These are phyloP conservation scores for Exophiala sp. DNA, from an alignment of 2,329 filamentous ascomycete species.

Conservation along the genomic window DNA sequence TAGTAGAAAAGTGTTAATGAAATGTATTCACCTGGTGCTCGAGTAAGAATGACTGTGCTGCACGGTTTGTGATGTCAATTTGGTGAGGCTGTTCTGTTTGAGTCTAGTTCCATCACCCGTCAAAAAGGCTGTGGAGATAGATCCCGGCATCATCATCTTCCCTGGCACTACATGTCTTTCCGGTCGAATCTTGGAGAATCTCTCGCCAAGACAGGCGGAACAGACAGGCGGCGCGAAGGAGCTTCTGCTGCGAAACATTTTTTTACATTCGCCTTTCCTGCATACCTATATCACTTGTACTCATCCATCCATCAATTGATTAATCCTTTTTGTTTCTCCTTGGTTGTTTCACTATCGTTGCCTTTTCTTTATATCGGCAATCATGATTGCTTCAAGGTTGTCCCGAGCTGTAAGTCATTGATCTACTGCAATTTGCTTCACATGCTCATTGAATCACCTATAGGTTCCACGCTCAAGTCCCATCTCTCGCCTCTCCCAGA, in stretches of 20 bases:
- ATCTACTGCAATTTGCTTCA: too few relatives aligned
- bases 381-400: slow-evolving; percentile 66
- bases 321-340: slow-evolving; percentile 9
- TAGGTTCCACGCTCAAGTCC: slow-evolving; percentile 76
- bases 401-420: slow-evolving; percentile 66
- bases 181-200: neutral
- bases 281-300: too few relatives aligned
- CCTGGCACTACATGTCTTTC: too few relatives aligned
- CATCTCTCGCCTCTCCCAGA: slow-evolving; percentile 64
- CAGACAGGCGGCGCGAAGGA: too few relatives aligned
- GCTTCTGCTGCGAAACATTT: too few relatives aligned
- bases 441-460: too few relatives aligned
- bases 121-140: too few relatives aligned
- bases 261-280: too few relatives aligned
- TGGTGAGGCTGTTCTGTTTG: neutral
- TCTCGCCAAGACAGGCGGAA: slow-evolving; percentile 1
- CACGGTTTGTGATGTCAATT: slow-evolving; percentile 1
- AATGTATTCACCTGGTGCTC: neutral
- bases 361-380: slow-evolving; percentile 30
- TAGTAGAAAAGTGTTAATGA: too few relatives aligned
- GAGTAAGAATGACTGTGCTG: neutral
- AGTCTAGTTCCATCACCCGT: too few relatives aligned
- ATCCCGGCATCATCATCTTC: too few relatives aligned
- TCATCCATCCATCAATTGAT: slow-evolving; percentile 7
- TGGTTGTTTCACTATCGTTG: slow-evolving; percentile 25